Evolutionary conservation across 192 early-diverging fungal species (phyloP).

Genomic region (Linderina pennispora): DNA sequence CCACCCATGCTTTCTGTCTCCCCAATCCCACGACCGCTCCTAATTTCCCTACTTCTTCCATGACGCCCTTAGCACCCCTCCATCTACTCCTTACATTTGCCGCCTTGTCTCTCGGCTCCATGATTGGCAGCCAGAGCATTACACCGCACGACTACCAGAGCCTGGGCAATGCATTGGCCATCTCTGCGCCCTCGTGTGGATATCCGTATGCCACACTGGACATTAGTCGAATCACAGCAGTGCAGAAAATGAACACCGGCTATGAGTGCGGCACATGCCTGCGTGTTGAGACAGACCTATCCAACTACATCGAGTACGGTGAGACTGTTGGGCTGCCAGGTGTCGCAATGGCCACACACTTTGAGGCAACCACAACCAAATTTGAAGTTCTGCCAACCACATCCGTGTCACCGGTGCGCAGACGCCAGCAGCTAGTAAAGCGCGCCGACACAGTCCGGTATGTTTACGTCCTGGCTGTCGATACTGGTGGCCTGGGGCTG

Average conservation of each 20-base stretch:
- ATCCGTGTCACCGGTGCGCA: neutral
- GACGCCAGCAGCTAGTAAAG: neutral
- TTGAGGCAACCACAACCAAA: conserved; percentile 19
- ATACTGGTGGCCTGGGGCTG: conserved; percentile 48
- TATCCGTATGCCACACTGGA: conserved; percentile 46
- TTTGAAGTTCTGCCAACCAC: conserved; percentile 29
- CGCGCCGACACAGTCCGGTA: conserved; percentile 19
- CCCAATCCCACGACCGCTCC: no score
- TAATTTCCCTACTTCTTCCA: neutral
- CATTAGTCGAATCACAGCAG: conserved; percentile 49
- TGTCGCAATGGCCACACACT: conserved; percentile 35
- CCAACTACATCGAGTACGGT: conserved; percentile 28
- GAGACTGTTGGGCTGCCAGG: conserved; percentile 15
- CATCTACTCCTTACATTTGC: neutral
- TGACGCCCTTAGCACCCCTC: neutral
- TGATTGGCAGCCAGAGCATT: conserved; percentile 38
- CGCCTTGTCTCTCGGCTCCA: neutral
- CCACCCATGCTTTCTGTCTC: no score
- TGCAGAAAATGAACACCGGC: conserved; percentile 30
- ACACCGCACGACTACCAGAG: conserved; percentile 46
- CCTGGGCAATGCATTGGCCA: conserved; percentile 34
- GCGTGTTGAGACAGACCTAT: conserved; percentile 24
- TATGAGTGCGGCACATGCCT: conserved; percentile 47
- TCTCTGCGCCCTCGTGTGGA: conserved; percentile 48
- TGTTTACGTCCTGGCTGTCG: conserved; percentile 48